Conservation (phyloP, 2,329 filamentous ascomycete genomes). For the Claviceps sp. region DNA sequence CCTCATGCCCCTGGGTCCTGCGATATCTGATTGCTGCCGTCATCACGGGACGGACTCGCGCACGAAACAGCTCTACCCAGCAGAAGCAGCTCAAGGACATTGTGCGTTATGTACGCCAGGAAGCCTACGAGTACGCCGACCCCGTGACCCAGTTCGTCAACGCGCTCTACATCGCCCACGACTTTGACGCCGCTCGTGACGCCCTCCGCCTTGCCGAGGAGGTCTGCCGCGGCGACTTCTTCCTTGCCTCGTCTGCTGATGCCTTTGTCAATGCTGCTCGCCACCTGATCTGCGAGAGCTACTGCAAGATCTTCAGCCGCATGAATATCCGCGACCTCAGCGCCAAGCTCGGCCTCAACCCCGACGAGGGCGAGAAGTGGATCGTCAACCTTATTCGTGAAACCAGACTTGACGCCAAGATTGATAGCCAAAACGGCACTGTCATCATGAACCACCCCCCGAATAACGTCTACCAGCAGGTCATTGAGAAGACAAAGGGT, state of each 20-base stretch:
- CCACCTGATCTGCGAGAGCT: slow-evolving; percentile 95
- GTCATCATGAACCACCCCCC: slow-evolving; percentile 99
- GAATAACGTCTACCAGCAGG: slow-evolving; percentile 96
- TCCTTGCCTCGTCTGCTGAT: slow-evolving; percentile 74
- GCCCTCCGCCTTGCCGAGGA: slow-evolving; percentile 80
- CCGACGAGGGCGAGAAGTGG: slow-evolving; percentile 98
- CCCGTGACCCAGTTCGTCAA: slow-evolving; percentile 94
- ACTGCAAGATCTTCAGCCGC: slow-evolving; percentile 99
- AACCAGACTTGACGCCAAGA: slow-evolving; percentile 95
- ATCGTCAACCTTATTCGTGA: slow-evolving; percentile 98
- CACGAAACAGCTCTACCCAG: slow-evolving; percentile 72
- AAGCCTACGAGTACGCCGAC: slow-evolving; percentile 94
- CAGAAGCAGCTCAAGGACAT: slow-evolving; percentile 99
- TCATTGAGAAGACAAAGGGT: slow-evolving; percentile 97
- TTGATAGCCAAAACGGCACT: slow-evolving; percentile 96
- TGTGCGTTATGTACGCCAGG: slow-evolving; percentile 87
- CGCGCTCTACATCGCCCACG: slow-evolving; percentile 75
- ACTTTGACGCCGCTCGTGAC: slow-evolving; percentile 87
- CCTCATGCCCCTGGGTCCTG: slow-evolving; percentile 89
- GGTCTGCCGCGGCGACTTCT: slow-evolving; percentile 88
- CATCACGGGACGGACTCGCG: slow-evolving; percentile 76
- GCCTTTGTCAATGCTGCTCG: slow-evolving; percentile 86
- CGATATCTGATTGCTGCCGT: slow-evolving; percentile 89
- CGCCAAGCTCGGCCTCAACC: slow-evolving; percentile 75
- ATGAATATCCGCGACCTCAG: slow-evolving; percentile 98